Base-by-base conservation (phyloP, 169 alveolate species). In the Neospora caninum region DNA sequence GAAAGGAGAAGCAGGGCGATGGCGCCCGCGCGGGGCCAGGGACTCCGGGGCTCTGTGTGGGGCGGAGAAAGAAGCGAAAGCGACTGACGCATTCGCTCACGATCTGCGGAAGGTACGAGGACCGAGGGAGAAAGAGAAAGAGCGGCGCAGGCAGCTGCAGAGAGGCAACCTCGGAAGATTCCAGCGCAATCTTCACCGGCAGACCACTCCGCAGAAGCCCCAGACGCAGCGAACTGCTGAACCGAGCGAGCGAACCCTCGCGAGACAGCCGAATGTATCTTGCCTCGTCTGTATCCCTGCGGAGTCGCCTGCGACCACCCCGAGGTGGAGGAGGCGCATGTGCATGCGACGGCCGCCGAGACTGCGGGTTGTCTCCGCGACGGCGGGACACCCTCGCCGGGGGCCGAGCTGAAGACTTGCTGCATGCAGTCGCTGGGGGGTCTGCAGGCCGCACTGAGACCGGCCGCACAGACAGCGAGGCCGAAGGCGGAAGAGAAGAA, bases 61-160 rank as follows among this genome's bases (percentile, higher is more conserved):
- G 94, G 87, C 64, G 94, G 41, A 92, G 58, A 80, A 82, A 92
- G 80, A 91, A 87, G 67, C 88, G 87, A 73, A 92, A 92, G 73
- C 83, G 95, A 49, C 67, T 91, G 64, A 82, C 88, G 88, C 95
- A 92, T 45, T 64, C 88, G 88, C 83, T 86, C 13, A 92, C 78
- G 54, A 84, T 29, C 67, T 91, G 87, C 39, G 95, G 95, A 73
- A 92, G 69, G 53, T 92, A 92, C 43, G 95, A 92, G 18, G 88
- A 83, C 49, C 95, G 92, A 13, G 92, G 95, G 39, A 83, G 92
- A 45, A 92, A 86, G 16, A 92, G 67, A 83, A 64, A 92, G 0
- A 92, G 95, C 20, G 95, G 92, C 45, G 95, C 88, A 9, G 95
- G 95, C 41, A 92, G 95, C 87, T 84, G 64, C 38, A 92, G 49